Conservation (phyloP, 306 rosid species). For the Vachellia pachyceras region DNA sequence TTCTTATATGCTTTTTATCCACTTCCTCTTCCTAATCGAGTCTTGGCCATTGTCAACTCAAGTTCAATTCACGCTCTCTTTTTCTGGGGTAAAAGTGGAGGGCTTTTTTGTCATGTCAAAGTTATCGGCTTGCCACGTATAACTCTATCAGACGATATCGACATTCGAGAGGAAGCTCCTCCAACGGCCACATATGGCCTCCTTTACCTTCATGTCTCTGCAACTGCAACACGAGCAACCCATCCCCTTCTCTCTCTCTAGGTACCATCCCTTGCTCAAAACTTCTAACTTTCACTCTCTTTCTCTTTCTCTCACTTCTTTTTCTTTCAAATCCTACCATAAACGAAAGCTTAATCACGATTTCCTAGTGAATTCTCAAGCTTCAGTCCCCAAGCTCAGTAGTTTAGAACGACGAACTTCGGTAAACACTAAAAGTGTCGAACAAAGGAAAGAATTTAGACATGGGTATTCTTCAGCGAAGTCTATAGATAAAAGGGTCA, state of each 20-base stretch:
- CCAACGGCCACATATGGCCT: conserved; percentile 68
- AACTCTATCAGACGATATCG: not conserved
- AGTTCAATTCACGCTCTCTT: too few relatives aligned
- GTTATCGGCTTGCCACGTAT: not conserved
- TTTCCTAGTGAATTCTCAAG: conserved; percentile 31
- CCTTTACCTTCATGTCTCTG: conserved; percentile 50
- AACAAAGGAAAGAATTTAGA: conserved; percentile 26
- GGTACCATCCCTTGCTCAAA: conserved; percentile 46
- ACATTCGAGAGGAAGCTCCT: conserved; percentile 14
- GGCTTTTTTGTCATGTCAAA: not conserved
- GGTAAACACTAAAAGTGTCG: conserved; percentile 34
- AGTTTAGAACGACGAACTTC: conserved; percentile 39
- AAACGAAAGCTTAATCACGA: conserved; percentile 33
- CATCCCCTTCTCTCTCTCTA: conserved; percentile 44
- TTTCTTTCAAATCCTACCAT: conserved; percentile 41
- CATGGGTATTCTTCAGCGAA: conserved; percentile 46
- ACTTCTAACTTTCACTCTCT: conserved; percentile 29
- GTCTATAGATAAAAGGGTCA: conserved; percentile 30
- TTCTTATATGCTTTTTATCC: too few relatives aligned
- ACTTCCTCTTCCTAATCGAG: too few relatives aligned
- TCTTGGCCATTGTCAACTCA: too few relatives aligned
- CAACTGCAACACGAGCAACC: conserved; percentile 51
- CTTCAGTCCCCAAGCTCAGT: conserved; percentile 40
- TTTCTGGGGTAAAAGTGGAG: not conserved
- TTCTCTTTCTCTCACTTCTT: conserved; percentile 41